phyloP scores from a whole-genome alignment of 139 green algal genomes.

The Dunaliella sp. region DNA sequence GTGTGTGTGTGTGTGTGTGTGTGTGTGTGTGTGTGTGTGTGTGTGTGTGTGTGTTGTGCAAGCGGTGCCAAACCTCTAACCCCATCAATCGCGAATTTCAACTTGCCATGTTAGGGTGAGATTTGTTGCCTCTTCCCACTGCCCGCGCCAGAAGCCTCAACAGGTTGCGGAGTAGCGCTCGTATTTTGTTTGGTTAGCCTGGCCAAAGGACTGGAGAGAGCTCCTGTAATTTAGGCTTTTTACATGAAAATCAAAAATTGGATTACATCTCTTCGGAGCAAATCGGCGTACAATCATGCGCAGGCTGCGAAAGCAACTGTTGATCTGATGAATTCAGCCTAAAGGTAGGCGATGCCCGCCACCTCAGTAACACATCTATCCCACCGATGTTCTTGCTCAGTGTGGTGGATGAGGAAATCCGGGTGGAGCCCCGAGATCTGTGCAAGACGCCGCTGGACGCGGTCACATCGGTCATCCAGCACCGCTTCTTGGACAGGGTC shows the following conservation, averaged over 20 bases:
- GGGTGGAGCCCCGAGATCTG: slow-evolving; percentile 72
- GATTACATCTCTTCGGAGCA: no score
- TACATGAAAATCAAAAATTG: neutral
- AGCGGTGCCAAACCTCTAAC: neutral
- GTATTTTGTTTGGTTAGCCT: no score
- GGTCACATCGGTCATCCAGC: slow-evolving; percentile 68
- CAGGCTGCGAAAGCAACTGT: no score
- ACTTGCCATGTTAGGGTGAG: no score
- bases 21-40: neutral
- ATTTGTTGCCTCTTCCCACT: no score
- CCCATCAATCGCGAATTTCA: neutral
- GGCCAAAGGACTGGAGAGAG: neutral
- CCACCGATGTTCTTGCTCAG: slow-evolving; percentile 73
- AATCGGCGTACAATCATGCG: no score
- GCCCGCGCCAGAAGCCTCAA: no score
- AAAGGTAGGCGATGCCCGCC: no score
- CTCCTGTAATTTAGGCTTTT: neutral
- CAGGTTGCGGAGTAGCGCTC: no score
- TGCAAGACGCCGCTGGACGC: slow-evolving; percentile 58
- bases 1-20: neutral
- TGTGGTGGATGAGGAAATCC: slow-evolving; percentile 69
- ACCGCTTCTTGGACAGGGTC: slow-evolving; percentile 77
- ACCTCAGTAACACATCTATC: no score
- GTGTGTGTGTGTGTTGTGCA: neutral
- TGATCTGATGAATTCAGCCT: no score